These are phyloP conservation scores for Sphagnum tenellum DNA, from an alignment of 225 moss, liverwort and hornwort species.

Conservation along the genomic window DNA sequence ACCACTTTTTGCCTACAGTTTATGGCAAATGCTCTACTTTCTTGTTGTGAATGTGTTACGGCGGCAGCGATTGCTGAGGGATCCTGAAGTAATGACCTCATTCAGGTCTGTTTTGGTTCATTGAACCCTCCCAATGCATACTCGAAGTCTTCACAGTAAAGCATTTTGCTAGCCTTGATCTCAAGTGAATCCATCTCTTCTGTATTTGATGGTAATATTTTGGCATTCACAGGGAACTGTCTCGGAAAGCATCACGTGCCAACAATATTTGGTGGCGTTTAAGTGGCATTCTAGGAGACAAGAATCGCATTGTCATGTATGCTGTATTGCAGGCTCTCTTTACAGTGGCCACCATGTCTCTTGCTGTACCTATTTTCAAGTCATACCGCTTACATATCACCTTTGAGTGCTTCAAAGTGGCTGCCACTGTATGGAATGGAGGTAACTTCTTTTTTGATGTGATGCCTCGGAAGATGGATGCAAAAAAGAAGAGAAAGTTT, in stretches of 20 bases:
- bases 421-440: constrained; percentile 88
- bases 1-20: constrained; percentile 72
- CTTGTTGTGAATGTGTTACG: constrained; percentile 89
- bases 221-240: constrained; percentile 58
- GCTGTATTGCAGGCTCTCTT: constrained; percentile 88
- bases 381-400: constrained; percentile 68
- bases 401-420: constrained; percentile 85
- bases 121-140: too few relatives aligned
- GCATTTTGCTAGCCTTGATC: too few relatives aligned
- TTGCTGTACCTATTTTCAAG: constrained; percentile 86
- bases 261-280: constrained; percentile 98
- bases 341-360: constrained; percentile 79
- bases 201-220: too few relatives aligned
- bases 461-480: constrained; percentile 86
- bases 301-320: constrained; percentile 79
- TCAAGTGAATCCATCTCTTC: too few relatives aligned
- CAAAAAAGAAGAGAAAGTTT: constrained; percentile 83
- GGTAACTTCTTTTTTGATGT: constrained; percentile 96
- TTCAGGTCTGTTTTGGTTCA: constrained; percentile 43
- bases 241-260: constrained; percentile 88
- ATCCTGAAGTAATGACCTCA: constrained; percentile 96
- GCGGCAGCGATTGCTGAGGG: constrained; percentile 75
- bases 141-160: too few relatives aligned
- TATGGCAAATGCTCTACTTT: constrained; percentile 92
- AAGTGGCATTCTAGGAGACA: constrained; percentile 73